These are phyloP conservation scores for Firmiana major DNA, from an alignment of 345 rosid genomes.

Conservation along the genomic window DNA sequence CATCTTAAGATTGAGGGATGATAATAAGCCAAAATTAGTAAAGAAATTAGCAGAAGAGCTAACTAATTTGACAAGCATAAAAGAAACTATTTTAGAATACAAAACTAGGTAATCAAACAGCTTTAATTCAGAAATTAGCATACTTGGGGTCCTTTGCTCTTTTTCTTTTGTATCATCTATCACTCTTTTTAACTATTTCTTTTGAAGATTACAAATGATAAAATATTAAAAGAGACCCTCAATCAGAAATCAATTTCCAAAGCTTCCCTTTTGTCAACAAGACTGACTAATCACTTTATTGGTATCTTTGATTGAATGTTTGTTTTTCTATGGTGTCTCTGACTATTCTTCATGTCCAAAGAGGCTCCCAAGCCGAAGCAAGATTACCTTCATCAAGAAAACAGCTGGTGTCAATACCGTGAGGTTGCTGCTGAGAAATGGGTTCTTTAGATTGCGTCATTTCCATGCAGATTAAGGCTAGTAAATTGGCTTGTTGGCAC, in stretches of 20 bases:
- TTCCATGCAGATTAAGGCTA: conserved; percentile 55
- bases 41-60: background rate
- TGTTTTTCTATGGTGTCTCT: background rate
- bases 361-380: conserved; percentile 50
- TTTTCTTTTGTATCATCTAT: background rate
- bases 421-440: conserved; percentile 22
- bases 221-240: background rate
- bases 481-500: conserved; percentile 50
- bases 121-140: conserved; percentile 14
- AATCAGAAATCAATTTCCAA: background rate
- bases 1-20: background rate
- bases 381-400: conserved; percentile 44
- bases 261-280: conserved; percentile 7
- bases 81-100: conserved; percentile 1
- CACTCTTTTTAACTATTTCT: background rate
- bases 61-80: conserved; percentile 21
- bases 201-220: background rate
- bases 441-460: conserved; percentile 33
- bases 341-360: conserved; percentile 39
- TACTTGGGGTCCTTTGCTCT: background rate
- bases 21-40: background rate
- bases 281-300: conserved; percentile 18
- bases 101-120: conserved; percentile 27
- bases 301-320: background rate
- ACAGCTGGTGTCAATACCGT: conserved; percentile 38